Evolutionary conservation across 768 basidiomycete genomes (phyloP).

Genomic region (Phanerodontia chrysosporium): DNA sequence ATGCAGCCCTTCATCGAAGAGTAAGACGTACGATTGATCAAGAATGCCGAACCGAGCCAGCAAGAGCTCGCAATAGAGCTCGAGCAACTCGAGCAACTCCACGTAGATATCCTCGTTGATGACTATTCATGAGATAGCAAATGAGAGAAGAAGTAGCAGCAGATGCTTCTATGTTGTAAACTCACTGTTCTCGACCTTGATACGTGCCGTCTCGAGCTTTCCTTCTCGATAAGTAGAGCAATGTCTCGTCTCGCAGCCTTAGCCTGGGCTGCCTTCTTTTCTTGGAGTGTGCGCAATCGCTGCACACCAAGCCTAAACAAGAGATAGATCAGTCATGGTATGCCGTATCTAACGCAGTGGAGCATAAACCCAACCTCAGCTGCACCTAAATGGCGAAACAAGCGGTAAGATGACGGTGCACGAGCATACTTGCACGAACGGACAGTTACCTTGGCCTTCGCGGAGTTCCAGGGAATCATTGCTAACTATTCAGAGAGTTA

Average conservation of each 20-base stretch:
- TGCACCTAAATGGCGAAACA: constrained; percentile 34
- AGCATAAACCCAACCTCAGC: constrained; percentile 33
- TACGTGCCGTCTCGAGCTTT: constrained; percentile 81
- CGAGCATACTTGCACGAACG: neutral
- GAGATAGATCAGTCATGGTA: neutral
- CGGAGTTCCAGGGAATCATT: constrained; percentile 56
- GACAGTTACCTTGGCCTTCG: constrained; percentile 52
- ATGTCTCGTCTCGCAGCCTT: constrained; percentile 74
- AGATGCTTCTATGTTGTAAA: constrained; percentile 17
- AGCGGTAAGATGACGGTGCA: neutral
- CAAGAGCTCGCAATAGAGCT: constrained; percentile 92
- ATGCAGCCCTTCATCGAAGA: too few species aligned
- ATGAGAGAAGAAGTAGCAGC: constrained; percentile 4
- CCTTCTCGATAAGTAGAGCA: constrained; percentile 71
- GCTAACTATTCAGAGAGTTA: neutral
- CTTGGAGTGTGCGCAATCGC: constrained; percentile 77
- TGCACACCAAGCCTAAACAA: constrained; percentile 72
- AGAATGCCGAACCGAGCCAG: constrained; percentile 89
- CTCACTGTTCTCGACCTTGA: constrained; percentile 82
- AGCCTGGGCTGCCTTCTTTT: constrained; percentile 89
- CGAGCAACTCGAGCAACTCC: constrained; percentile 87
- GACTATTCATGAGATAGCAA: constrained; percentile 35
- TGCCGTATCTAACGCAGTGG: neutral
- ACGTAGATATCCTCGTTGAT: constrained; percentile 83
- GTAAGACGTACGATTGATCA: constrained; percentile 69